phyloP scores from a whole-genome alignment of 768 basidiomycete genomes.

The Phanerochaete carnosa region DNA sequence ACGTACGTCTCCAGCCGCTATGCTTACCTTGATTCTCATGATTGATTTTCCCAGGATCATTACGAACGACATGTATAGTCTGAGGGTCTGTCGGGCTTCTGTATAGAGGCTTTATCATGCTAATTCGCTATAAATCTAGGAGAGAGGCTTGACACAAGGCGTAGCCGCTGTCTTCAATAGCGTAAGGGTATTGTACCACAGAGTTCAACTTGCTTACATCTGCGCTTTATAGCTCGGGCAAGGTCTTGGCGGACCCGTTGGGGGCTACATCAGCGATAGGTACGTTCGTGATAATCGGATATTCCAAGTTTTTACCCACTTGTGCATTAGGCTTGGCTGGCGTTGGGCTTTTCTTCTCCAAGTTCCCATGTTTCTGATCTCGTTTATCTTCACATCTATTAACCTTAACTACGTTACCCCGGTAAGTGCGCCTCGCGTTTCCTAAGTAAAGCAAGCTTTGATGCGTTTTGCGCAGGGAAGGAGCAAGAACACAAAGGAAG shows the following conservation, averaged over 20 bases:
- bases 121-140: slow-evolving; percentile 33
- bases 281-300: slow-evolving; percentile 24
- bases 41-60: slow-evolving; percentile 47
- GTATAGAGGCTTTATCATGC: not conserved
- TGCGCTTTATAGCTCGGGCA: slow-evolving; percentile 53
- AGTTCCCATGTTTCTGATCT: slow-evolving; percentile 61
- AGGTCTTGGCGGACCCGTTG: slow-evolving; percentile 79
- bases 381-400: slow-evolving; percentile 52
- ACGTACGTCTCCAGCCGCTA: slow-evolving; percentile 40
- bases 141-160: slow-evolving; percentile 70
- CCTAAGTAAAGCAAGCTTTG: not conserved
- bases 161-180: slow-evolving; percentile 71
- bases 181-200: slow-evolving; percentile 37
- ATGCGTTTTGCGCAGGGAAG: slow-evolving; percentile 46
- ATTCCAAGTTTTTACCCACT: not conserved
- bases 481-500: slow-evolving; percentile 59
- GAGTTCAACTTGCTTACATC: not conserved
- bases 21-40: not conserved
- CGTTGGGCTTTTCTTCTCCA: slow-evolving; percentile 79
- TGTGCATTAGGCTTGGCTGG: slow-evolving; percentile 62
- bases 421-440: slow-evolving; percentile 33
- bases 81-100: slow-evolving; percentile 48
- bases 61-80: slow-evolving; percentile 76
- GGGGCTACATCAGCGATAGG: slow-evolving; percentile 69
- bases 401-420: slow-evolving; percentile 68